These are phyloP conservation scores for Cladosporium sp. DNA, from an alignment of 2,329 filamentous ascomycete genomes.

Conservation along the genomic window DNA sequence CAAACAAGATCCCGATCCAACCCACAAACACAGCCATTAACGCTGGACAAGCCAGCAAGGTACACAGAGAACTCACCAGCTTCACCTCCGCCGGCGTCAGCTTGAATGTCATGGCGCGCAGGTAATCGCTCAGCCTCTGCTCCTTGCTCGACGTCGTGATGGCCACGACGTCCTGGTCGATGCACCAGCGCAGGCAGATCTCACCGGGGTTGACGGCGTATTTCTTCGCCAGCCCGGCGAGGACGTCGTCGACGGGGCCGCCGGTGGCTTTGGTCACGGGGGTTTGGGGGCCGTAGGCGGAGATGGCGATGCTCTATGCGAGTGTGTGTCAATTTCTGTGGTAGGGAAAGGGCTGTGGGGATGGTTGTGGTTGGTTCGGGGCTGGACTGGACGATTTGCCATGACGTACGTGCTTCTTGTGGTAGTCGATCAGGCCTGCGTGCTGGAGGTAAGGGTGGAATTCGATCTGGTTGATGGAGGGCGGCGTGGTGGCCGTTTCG, in stretches of 20 bases:
- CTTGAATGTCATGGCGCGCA: constrained; percentile 59
- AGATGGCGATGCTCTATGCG: constrained; percentile 48
- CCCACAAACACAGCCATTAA: neutral
- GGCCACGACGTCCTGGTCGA: constrained; percentile 61
- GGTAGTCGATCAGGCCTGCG: constrained; percentile 57
- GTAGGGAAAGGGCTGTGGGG: too few relatives aligned
- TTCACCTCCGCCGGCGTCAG: constrained; percentile 61
- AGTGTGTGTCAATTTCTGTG: too few relatives aligned
- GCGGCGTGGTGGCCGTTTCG: constrained; percentile 56
- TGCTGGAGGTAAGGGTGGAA: constrained; percentile 70
- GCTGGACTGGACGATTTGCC: too few relatives aligned
- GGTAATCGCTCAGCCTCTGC: constrained; percentile 59
- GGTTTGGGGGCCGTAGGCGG: constrained; percentile 50
- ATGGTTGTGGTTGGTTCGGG: too few relatives aligned
- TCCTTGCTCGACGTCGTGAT: constrained; percentile 65
- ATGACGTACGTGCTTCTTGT: constrained; percentile 42
- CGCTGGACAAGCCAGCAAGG: too few relatives aligned
- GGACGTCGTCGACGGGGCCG: constrained; percentile 58
- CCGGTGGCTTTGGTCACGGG: constrained; percentile 57
- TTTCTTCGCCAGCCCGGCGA: constrained; percentile 58
- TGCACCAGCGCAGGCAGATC: constrained; percentile 60
- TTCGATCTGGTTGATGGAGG: constrained; percentile 69
- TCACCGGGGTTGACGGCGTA: constrained; percentile 62
- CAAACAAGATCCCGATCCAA: neutral
- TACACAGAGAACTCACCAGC: constrained; percentile 33